Evolutionary conservation across 495 filamentous ascomycete species (phyloP).

Genomic region (Aspergillus campestris): DNA sequence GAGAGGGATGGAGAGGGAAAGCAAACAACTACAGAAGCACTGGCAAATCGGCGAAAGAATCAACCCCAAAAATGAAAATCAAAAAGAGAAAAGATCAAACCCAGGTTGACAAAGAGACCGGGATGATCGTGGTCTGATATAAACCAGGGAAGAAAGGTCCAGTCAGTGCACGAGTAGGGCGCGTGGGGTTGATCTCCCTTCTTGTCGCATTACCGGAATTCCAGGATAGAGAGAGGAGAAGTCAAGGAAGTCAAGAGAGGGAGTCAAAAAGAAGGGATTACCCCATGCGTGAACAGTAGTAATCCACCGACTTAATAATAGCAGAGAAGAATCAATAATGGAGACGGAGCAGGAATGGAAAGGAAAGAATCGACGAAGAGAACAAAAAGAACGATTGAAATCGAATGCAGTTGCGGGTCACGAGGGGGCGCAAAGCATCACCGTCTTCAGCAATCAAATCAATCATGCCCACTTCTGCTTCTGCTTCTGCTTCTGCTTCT

Average conservation of each 20-base stretch:
- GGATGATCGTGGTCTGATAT: constrained; percentile 8
- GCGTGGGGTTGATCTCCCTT: not conserved
- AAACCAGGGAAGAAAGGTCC: constrained; percentile 1
- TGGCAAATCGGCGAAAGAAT: constrained; percentile 9
- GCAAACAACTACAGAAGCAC: not conserved
- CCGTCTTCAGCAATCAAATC: no score
- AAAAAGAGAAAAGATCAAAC: constrained; percentile 1
- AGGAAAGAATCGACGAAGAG: no score
- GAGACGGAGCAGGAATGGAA: no score
- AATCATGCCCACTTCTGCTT: no score
- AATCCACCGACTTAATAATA: no score
- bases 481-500: no score
- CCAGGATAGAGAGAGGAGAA: not conserved
- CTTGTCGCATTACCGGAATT: not conserved
- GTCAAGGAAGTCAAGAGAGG: not conserved
- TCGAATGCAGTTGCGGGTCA: no score
- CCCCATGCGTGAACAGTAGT: no score
- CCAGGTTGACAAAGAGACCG: constrained; percentile 5
- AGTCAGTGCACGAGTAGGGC: not conserved
- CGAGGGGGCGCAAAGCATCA: no score
- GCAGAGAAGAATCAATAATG: no score
- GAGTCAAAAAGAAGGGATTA: not conserved
- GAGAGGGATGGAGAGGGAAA: no score
- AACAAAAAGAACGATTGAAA: no score
- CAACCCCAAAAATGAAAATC: constrained; percentile 4